phyloP scores from a whole-genome alignment of 2,329 filamentous ascomycete genomes.

The Apiospora aurea region DNA sequence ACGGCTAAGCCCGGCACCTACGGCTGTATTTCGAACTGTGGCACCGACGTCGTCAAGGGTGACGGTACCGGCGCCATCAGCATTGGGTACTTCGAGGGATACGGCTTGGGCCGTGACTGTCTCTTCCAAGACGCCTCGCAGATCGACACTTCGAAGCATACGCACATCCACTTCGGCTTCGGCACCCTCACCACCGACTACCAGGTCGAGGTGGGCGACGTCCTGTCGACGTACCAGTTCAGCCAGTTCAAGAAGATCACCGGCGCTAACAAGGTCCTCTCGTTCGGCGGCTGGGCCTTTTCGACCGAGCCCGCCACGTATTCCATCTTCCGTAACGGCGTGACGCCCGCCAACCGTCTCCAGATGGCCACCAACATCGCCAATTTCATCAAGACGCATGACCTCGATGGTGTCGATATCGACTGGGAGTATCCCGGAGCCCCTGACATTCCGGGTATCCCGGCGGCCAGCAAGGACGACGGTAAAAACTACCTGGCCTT shows the following conservation, averaged over 20 bases:
- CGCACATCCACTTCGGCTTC: constrained; percentile 44
- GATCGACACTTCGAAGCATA: constrained; percentile 30
- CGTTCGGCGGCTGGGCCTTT: constrained; percentile 54
- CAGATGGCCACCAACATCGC: constrained; percentile 42
- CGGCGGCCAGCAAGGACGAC: constrained; percentile 38
- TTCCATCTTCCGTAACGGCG: constrained; percentile 46
- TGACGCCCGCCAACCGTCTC: constrained; percentile 42
- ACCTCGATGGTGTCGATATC: constrained; percentile 39
- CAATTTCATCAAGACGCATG: constrained; percentile 43
- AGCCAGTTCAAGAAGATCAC: constrained; percentile 40
- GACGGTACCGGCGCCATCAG: constrained; percentile 14
- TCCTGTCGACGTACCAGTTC: constrained; percentile 40
- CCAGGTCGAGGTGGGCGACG: constrained; percentile 35
- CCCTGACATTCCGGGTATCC: constrained; percentile 47
- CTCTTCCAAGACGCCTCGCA: constrained; percentile 29
- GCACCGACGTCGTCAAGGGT: constrained; percentile 28
- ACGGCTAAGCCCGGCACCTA: constrained; percentile 11
- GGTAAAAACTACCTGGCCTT: constrained; percentile 45
- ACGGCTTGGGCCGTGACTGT: constrained; percentile 30
- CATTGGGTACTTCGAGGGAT: constrained; percentile 32
- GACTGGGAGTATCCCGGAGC: constrained; percentile 35
- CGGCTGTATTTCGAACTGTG: constrained; percentile 31
- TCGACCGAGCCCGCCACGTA: constrained; percentile 47
- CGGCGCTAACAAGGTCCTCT: constrained; percentile 48
- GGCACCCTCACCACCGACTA: constrained; percentile 38